These are phyloP conservation scores for Verticillium tricorpus DNA, from an alignment of 2,329 filamentous ascomycete genomes.

Conservation along the genomic window DNA sequence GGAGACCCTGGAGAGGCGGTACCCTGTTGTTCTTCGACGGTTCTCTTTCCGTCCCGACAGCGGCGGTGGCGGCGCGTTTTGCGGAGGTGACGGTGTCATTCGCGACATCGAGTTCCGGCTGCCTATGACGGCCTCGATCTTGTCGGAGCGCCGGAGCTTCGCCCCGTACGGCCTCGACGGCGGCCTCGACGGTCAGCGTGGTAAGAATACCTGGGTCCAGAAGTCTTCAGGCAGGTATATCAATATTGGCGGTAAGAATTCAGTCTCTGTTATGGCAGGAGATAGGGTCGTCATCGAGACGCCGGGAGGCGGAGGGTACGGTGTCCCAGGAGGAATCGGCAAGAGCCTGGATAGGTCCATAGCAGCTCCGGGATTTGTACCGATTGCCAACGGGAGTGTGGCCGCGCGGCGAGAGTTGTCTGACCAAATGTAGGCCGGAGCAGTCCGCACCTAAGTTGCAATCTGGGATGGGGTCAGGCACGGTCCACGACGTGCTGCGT, in stretches of 20 bases:
- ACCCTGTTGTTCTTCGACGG: conserved; percentile 67
- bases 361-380: too few relatives aligned
- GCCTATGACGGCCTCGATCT: conserved; percentile 64
- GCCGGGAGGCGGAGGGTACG: conserved; percentile 60
- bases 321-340: conserved; percentile 14
- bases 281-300: conserved; percentile 59
- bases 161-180: conserved; percentile 69
- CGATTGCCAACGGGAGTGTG: too few relatives aligned
- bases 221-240: conserved; percentile 32
- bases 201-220: conserved; percentile 64
- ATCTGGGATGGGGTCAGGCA: too few relatives aligned
- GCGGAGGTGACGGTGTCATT: conserved; percentile 63
- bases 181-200: conserved; percentile 62
- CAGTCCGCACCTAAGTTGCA: too few relatives aligned
- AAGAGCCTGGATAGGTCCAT: background rate
- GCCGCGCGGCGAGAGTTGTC: too few relatives aligned
- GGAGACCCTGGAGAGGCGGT: conserved; percentile 72
- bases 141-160: conserved; percentile 66
- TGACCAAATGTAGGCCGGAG: too few relatives aligned
- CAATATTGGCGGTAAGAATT: conserved; percentile 57
- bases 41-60: conserved; percentile 62
- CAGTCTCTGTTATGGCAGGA: conserved; percentile 52
- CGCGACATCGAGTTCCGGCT: conserved; percentile 69
- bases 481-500: too few relatives aligned
- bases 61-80: conserved; percentile 57